Conservation (phyloP, 176 grass and related monocot genomes). For the Panicum miliaceum region DNA sequence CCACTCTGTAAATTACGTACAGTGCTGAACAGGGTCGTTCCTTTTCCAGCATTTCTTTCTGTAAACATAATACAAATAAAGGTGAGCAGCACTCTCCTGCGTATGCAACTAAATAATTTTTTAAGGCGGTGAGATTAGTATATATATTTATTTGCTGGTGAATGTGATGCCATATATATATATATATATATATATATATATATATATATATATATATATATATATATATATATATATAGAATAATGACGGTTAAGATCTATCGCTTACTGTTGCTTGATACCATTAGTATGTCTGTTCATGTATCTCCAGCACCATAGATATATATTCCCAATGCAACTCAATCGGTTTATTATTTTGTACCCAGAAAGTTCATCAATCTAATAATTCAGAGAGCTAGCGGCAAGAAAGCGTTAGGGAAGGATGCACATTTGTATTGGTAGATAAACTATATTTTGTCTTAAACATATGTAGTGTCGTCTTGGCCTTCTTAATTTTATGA, state of each 20-base stretch:
- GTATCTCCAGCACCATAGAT: background rate
- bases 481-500: constrained; percentile 57
- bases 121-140: background rate
- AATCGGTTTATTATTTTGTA: background rate
- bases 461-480: constrained; percentile 46
- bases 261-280: background rate
- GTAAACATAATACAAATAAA: no score
- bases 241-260: background rate
- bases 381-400: background rate
- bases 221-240: background rate
- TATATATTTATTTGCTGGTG: background rate
- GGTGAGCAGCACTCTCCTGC: no score
- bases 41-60: no score
- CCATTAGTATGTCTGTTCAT: background rate
- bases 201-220: no score
- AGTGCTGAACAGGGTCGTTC: no score
- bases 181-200: no score
- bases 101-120: no score
- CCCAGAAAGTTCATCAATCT: background rate
- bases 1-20: no score
- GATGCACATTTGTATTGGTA: background rate
- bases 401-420: background rate
- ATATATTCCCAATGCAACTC: background rate
- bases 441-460: background rate
- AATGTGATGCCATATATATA: background rate